These are phyloP conservation scores for Prototheca stagnorum DNA, from an alignment of 163 green algal species.

Conservation along the genomic window DNA sequence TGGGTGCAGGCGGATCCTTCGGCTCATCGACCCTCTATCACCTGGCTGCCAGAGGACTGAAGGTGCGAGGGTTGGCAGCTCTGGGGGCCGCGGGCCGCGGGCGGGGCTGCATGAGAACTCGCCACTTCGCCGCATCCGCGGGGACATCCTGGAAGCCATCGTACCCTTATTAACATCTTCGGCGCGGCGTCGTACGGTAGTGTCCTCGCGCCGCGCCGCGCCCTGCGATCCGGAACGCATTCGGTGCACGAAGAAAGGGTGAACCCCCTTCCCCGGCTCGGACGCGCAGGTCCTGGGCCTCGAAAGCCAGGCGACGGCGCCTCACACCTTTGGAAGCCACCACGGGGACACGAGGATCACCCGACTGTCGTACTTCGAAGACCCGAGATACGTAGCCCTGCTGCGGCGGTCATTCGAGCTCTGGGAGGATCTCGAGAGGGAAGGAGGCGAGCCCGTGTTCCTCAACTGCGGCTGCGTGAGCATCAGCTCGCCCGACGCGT, in stretches of 20 bases:
- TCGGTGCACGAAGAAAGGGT: too few species aligned
- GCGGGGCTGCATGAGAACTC: too few species aligned
- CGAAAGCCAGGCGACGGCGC: constrained; percentile 20
- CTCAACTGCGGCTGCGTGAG: background rate
- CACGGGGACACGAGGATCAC: constrained; percentile 37
- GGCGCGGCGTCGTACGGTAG: too few species aligned
- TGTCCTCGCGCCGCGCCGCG: too few species aligned
- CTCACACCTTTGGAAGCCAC: constrained; percentile 20
- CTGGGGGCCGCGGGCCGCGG: too few species aligned
- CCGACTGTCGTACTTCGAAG: constrained; percentile 26
- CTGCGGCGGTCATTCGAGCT: constrained; percentile 18
- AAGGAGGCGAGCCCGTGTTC: constrained; percentile 11
- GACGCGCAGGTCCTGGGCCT: constrained; percentile 35
- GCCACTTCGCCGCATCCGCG: too few species aligned
- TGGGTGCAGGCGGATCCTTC: constrained; percentile 21
- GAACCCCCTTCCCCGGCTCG: too few species aligned
- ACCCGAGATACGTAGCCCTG: constrained; percentile 29
- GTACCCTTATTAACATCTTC: too few species aligned
- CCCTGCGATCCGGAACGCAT: too few species aligned
- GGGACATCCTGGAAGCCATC: too few species aligned
- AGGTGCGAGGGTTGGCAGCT: too few species aligned
- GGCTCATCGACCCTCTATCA: constrained; percentile 27
- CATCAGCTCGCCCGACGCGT: background rate
- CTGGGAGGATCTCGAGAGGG: constrained; percentile 24
- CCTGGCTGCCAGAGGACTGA: constrained; percentile 18